These are phyloP conservation scores for Gossypium gossypioides DNA, from an alignment of 441 rosid genomes.

Conservation along the genomic window DNA sequence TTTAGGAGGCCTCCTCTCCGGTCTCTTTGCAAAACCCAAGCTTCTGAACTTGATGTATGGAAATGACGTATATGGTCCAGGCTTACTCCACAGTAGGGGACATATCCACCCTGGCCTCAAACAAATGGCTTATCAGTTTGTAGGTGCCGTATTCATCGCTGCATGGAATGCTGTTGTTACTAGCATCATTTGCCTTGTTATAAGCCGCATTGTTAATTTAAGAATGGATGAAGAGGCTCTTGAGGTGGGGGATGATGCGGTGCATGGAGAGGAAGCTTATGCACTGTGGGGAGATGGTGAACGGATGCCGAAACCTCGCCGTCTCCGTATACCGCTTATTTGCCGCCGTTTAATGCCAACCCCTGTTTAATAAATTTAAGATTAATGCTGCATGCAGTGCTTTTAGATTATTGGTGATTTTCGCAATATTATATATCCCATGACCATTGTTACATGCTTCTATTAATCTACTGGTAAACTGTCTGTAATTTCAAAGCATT, in stretches of 20 bases:
- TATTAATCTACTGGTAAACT: background rate
- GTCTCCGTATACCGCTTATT: slow-evolving; percentile 16
- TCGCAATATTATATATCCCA: background rate
- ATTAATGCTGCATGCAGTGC: background rate
- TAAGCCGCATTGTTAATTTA: slow-evolving; percentile 33
- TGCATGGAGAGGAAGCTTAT: slow-evolving; percentile 56
- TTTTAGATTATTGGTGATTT: background rate
- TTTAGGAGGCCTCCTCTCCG: slow-evolving; percentile 7
- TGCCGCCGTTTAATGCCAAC: background rate
- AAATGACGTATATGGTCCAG: slow-evolving; percentile 13
- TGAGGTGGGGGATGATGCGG: slow-evolving; percentile 47
- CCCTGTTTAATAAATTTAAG: background rate
- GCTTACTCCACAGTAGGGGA: slow-evolving; percentile 28
- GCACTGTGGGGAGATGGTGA: slow-evolving; percentile 52
- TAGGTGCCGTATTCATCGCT: slow-evolving; percentile 34
- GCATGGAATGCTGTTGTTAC: slow-evolving; percentile 39
- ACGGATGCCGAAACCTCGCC: slow-evolving; percentile 20
- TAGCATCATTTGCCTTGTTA: slow-evolving; percentile 40
- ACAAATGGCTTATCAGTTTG: slow-evolving; percentile 33
- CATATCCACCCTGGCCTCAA: slow-evolving; percentile 19
- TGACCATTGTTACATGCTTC: background rate
- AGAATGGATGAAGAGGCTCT: slow-evolving; percentile 45
- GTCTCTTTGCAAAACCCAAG: slow-evolving; percentile 2
- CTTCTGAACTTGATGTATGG: background rate
- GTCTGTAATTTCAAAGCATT: background rate